phyloP scores from a whole-genome alignment of 2,329 filamentous ascomycete genomes.

The Fusarium pseudocircinatum region DNA sequence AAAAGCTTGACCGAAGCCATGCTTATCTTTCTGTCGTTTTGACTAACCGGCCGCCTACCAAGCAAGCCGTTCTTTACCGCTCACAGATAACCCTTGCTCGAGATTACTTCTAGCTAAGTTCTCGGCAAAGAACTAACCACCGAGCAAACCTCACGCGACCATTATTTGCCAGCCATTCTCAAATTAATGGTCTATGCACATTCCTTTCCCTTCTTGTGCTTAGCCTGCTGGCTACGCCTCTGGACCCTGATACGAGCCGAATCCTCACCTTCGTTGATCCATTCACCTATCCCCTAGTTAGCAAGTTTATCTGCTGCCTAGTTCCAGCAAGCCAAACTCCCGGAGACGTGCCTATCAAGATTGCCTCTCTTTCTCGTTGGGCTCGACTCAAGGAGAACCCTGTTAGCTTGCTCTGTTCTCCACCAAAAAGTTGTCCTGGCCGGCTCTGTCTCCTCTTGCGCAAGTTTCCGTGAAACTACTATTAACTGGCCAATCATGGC shows the following conservation, averaged over 20 bases:
- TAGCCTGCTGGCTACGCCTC: slow-evolving; percentile 9
- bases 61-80: slow-evolving; percentile 20
- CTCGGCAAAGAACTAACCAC: slow-evolving; percentile 12
- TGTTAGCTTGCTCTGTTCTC: slow-evolving; percentile 27
- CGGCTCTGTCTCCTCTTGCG: not conserved
- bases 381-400: slow-evolving; percentile 25
- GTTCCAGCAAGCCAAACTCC: slow-evolving; percentile 1
- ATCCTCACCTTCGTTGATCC: not conserved
- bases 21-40: slow-evolving; percentile 29
- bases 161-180: slow-evolving; percentile 13
- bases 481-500: slow-evolving; percentile 40
- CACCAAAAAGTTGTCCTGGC: slow-evolving; percentile 9
- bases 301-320: slow-evolving; percentile 13
- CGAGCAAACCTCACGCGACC: slow-evolving; percentile 30
- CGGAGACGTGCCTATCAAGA: slow-evolving; percentile 14
- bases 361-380: not conserved
- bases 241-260: slow-evolving; percentile 19
- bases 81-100: slow-evolving; percentile 7
- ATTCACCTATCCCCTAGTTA: slow-evolving; percentile 39
- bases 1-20: slow-evolving; percentile 32
- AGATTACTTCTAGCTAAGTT: not conserved
- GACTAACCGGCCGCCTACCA: slow-evolving; percentile 15
- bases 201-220: slow-evolving; percentile 22
- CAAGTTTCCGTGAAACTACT: slow-evolving; percentile 26
- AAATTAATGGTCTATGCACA: slow-evolving; percentile 8